phyloP scores from a whole-genome alignment of 768 basidiomycete species.

The Collybia mongolica region DNA sequence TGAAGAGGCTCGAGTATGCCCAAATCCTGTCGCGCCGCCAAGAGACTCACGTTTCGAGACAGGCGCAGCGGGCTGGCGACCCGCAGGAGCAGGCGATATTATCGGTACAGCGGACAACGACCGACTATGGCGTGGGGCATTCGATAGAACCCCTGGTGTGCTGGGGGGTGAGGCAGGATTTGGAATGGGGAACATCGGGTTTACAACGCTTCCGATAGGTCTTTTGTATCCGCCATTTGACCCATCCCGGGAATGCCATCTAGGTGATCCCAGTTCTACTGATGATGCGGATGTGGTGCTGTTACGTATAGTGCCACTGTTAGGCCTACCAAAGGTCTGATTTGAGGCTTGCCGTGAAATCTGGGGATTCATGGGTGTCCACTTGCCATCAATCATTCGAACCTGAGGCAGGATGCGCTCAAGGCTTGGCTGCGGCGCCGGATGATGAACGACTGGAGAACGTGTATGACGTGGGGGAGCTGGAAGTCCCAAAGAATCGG shows the following conservation, averaged over 20 bases:
- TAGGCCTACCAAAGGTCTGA: conserved; percentile 8
- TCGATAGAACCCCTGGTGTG: conserved; percentile 3
- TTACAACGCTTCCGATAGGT: conserved; percentile 5
- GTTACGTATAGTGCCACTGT: conserved; percentile 3
- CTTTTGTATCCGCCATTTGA: background rate
- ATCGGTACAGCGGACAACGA: conserved; percentile 12
- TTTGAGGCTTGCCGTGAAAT: conserved; percentile 9
- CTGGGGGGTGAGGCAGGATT: conserved; percentile 1
- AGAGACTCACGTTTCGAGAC: conserved; percentile 3
- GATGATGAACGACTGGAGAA: conserved; percentile 16
- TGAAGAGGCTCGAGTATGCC: background rate
- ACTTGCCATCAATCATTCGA: conserved; percentile 4
- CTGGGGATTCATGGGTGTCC: conserved; percentile 1
- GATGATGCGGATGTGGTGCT: conserved; percentile 6
- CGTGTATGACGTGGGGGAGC: conserved; percentile 33
- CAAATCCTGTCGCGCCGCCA: background rate
- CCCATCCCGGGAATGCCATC: conserved; percentile 10
- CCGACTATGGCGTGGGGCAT: conserved; percentile 9
- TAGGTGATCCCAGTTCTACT: conserved; percentile 10
- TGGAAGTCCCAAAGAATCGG: conserved; percentile 29
- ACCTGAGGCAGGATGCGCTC: conserved; percentile 4
- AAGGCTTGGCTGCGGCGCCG: conserved; percentile 6
- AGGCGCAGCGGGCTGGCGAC: conserved; percentile 11
- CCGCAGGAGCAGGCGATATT: conserved; percentile 1
- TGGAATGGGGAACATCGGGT: conserved; percentile 2